These are phyloP conservation scores for Sordaria brevicollis DNA, from an alignment of 495 filamentous ascomycete genomes.

Conservation along the genomic window DNA sequence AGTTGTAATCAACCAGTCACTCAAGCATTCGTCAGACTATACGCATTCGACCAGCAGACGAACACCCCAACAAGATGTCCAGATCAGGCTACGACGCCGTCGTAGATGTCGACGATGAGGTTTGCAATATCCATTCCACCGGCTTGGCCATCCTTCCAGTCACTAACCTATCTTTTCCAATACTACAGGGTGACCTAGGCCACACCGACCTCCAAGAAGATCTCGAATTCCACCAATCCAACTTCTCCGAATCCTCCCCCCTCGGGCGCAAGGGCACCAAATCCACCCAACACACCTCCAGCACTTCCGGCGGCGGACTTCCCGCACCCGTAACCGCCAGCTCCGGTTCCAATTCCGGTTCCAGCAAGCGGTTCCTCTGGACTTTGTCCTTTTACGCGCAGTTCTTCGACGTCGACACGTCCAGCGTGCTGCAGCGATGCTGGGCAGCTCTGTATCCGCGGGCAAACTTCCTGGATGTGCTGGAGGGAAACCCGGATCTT, in stretches of 20 bases:
- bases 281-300: not conserved
- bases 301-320: constrained; percentile 49
- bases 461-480: constrained; percentile 87
- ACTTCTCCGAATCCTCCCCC: constrained; percentile 43
- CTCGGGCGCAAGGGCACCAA: constrained; percentile 39
- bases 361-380: constrained; percentile 82
- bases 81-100: constrained; percentile 91
- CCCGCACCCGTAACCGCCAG: constrained; percentile 44
- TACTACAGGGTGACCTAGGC: constrained; percentile 77
- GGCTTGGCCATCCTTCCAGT: not conserved
- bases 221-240: constrained; percentile 94
- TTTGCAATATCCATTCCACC: not conserved
- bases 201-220: constrained; percentile 97
- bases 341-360: constrained; percentile 27
- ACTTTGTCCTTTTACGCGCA: constrained; percentile 87
- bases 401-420: constrained; percentile 96
- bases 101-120: constrained; percentile 88
- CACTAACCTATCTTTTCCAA: not conserved
- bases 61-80: constrained; percentile 47
- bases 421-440: constrained; percentile 73
- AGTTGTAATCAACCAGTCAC: not conserved
- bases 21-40: not conserved
- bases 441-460: constrained; percentile 76
- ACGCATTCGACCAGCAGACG: not conserved
- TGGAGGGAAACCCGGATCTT: constrained; percentile 94